Evolutionary conservation across 2,329 filamentous ascomycete genomes (phyloP).

Genomic region (Dactylonectria estremocensis): DNA sequence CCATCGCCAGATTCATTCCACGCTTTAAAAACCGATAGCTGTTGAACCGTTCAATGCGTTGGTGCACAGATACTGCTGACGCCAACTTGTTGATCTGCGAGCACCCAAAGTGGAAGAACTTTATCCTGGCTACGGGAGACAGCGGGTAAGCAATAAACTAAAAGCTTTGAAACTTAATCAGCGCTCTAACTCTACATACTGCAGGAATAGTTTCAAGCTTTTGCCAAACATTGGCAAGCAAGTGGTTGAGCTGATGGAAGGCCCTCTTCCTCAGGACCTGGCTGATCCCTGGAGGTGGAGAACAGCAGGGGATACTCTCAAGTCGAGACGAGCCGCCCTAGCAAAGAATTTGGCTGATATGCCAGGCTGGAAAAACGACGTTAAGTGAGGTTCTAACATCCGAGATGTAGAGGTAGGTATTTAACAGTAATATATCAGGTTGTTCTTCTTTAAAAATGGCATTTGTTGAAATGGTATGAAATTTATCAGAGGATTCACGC

Average conservation of each 20-base stretch:
- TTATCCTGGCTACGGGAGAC: conserved; percentile 24
- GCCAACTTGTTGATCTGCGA: conserved; percentile 26
- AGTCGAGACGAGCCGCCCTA: conserved; percentile 23
- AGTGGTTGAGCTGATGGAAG: conserved; percentile 25
- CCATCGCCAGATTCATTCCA: conserved; percentile 20
- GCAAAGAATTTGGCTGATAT: conserved; percentile 22
- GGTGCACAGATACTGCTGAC: conserved; percentile 28
- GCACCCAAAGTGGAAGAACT: conserved; percentile 25
- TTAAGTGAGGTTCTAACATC: background rate
- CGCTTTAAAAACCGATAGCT: conserved; percentile 1
- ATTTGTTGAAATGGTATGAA: too few species aligned
- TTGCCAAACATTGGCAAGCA: conserved; percentile 26
- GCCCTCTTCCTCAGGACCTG: conserved; percentile 8
- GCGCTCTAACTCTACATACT: background rate
- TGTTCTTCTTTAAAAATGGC: too few species aligned
- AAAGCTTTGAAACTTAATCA: background rate
- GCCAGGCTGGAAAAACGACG: conserved; percentile 25
- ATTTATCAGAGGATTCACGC: too few species aligned
- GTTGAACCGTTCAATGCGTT: conserved; percentile 24
- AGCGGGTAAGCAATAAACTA: conserved; percentile 15
- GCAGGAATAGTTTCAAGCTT: conserved; percentile 19
- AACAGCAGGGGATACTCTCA: conserved; percentile 22
- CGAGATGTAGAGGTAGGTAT: too few species aligned
- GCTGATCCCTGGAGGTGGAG: conserved; percentile 24
- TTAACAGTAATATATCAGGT: too few species aligned